Evolutionary conservation across 768 basidiomycete genomes (phyloP), one percentile per base, ranked within the genome.

Genomic region (Hirschioporus abietinus): DNA sequence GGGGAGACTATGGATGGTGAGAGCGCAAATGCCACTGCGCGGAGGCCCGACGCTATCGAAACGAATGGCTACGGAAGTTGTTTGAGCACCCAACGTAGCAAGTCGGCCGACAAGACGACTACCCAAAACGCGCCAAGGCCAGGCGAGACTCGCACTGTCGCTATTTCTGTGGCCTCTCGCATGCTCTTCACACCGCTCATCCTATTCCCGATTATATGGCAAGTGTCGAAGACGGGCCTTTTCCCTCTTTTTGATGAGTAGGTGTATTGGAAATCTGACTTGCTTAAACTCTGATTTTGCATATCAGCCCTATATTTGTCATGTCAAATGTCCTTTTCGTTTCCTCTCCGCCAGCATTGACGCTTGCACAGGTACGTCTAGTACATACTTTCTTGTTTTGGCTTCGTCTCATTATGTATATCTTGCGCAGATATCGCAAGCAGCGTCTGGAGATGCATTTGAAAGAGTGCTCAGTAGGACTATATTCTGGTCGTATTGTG

Each of bases 401-500:
- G 30, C 30, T 30, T 65, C 18, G 63, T 30, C 30, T 30, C 2
- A 30, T 30, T 30, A 3, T 30, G 57, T 30, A 23, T 20, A 62
- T 8, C 58, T 7, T 17, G 20, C 25, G 5, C 81, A 92, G 81
- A 93, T 95, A 71, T 93, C 94, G 0, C 91, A 93, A 74, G 89
- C 91, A 72, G 91, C 89, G 1, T 89, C 81, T 0, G 92, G 93
- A 1, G 93, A 93, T 72, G 88, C 92, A 0, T 98, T 99, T 73
- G 96, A 98, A 78, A 82, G 94, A 0, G 83, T 98, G 36, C 91
- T 97, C 75, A 90, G 88, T 67, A 85, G 92, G 64, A 98, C 96
- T 0, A 93, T 98, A 67, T 95, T 95, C 75, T 95, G 94, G 93
- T 84, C 90, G 1, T 98, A 96, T 73, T 95, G 92, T 70, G 78